Conservation (phyloP, 176 grass and related monocot species). For the Triticum timopheevii region DNA sequence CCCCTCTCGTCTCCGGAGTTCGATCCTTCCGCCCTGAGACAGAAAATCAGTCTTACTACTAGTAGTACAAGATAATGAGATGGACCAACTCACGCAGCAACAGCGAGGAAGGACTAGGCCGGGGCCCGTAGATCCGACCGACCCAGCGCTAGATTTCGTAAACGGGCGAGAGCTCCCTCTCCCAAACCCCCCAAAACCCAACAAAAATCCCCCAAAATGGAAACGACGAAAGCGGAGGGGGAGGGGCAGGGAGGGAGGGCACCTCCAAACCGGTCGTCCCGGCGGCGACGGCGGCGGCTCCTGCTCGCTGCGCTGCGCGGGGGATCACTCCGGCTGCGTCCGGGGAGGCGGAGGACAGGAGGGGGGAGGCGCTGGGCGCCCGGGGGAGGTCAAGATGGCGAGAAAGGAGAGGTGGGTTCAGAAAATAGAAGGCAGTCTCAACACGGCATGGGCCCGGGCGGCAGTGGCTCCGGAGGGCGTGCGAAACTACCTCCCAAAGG, state of each 20-base stretch:
- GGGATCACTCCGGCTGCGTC: no score
- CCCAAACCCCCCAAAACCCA: neutral
- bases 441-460: no score
- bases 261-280: neutral
- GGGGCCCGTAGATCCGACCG: neutral
- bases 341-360: no score
- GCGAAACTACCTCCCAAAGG: no score
- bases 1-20: neutral
- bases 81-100: neutral
- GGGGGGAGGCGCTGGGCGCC: no score
- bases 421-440: no score
- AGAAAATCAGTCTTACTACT: neutral
- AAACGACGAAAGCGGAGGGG: neutral
- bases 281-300: no score
- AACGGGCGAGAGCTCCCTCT: neutral
- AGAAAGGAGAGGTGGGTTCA: no score
- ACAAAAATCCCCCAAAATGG: neutral
- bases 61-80: neutral
- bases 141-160: neutral
- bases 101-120: neutral
- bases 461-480: no score
- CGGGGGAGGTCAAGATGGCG: no score
- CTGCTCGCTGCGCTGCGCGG: no score
- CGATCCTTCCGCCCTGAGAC: neutral
- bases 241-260: neutral